Evolutionary conservation across 306 rosid species (phyloP), one percentile per base, ranked within the genome.

Genomic region (Pachyrhizus erosus): DNA sequence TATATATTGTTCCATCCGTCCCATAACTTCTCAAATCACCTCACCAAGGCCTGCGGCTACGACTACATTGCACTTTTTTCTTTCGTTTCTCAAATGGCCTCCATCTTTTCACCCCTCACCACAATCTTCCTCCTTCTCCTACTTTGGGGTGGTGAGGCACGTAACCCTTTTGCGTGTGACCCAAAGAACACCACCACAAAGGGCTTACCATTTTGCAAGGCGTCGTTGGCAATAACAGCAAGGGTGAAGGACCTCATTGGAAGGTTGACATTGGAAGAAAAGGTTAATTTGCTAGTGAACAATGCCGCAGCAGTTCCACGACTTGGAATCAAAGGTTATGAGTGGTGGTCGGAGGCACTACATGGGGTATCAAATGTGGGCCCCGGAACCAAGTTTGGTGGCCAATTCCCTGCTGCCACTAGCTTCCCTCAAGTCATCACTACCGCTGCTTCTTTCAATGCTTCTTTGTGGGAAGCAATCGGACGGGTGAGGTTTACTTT

Each of bases 321-420:
- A 17, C 87, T 93, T 29, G 97, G 98, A 13, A 90, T 93, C 39
- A 83, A 83, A 80, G 93, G 91, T 1, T 93, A 93, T 11, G 98
- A 93, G 67, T 93, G 98, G 98, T 93, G 98, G 98, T 91, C 98
- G 4, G 98, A 93, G 82, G 97, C 94, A 15, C 94, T 93, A 21
- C 98, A 93, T 45, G 98, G 98, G 5, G 92, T 93, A n/a, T 91
- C 97, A 29, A 88, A 93, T 86, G 97, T 90, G 70, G 98, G 98
- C 0, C 98, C 98, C 7, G 98, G 98, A 0, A 91, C 94, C 18
- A 89, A 84, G 84, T 93, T 93, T 20, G 87, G 80, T 18, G 91
- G 89, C 48, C 81, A 64, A 49, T 93, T 90, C 80, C 97, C 98
- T 29, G 93, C 79, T 0, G 94, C 98, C 73, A 93, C 97, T 29